These are phyloP conservation scores for Wickerhamomyces sp. DNA, from an alignment of 1,139 yeast genomes.

Conservation along the genomic window DNA sequence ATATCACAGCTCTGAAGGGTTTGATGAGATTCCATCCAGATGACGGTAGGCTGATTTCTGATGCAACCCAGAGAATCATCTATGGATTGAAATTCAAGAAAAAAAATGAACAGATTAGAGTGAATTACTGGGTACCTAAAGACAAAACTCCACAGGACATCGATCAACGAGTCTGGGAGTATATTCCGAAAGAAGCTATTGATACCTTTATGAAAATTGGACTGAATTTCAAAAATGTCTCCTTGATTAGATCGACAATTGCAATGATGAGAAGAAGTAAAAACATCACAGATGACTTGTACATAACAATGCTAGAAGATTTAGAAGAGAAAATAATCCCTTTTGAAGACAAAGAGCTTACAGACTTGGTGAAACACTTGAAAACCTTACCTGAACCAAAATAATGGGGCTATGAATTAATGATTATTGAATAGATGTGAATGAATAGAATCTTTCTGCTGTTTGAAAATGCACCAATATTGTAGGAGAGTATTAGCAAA, in stretches of 20 bases:
- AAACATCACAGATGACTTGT: constrained; percentile 1
- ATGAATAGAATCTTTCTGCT: too few relatives aligned
- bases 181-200: constrained; percentile 9
- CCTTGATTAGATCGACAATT: constrained; percentile 8
- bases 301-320: not conserved
- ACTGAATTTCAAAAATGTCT: constrained; percentile 3
- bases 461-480: too few relatives aligned
- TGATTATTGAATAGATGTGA: not conserved
- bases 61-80: constrained; percentile 11
- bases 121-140: not conserved
- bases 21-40: constrained; percentile 5
- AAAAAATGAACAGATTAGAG: constrained; percentile 1
- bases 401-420: too few relatives aligned
- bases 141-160: not conserved
- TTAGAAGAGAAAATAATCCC: not conserved
- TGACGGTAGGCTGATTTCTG: constrained; percentile 4
- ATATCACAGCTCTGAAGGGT: constrained; percentile 13
- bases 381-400: not conserved
- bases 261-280: constrained; percentile 1
- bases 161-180: constrained; percentile 3
- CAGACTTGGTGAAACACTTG: not conserved
- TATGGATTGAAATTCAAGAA: constrained; percentile 5
- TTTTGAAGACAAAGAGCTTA: not conserved
- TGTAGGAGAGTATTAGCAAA: too few relatives aligned
- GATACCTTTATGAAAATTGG: constrained; percentile 8